A percentile compares a stretch with the other conserved stretches of the same genome.
phyloP scores from a whole-genome alignment of 208 protist genomes.

The Leishmania martiniquensis region DNA sequence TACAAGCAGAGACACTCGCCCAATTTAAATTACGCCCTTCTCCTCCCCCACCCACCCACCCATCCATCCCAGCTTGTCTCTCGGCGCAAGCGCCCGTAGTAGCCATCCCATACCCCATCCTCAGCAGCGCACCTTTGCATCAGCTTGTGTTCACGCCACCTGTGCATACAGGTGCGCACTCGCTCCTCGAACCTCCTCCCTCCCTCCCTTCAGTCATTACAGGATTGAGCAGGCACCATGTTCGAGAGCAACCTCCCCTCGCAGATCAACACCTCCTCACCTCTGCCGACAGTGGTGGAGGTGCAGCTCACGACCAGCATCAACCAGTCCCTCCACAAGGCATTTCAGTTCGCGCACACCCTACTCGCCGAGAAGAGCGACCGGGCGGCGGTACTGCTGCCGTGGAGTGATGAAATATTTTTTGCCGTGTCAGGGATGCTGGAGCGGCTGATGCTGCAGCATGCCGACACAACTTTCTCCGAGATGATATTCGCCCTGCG shows the following conservation, averaged over 20 bases:
- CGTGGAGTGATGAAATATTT: slow-evolving; percentile 74
- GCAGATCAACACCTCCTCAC: slow-evolving; percentile 70
- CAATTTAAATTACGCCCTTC: neutral
- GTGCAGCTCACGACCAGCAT: slow-evolving; percentile 62
- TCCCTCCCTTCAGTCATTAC: neutral
- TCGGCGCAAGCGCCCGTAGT: neutral
- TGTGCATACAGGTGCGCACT: neutral
- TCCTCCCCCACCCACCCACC: neutral
- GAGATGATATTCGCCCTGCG: slow-evolving; percentile 81
- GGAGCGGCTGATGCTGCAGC: slow-evolving; percentile 62
- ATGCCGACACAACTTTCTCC: slow-evolving; percentile 70
- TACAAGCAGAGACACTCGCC: neutral
- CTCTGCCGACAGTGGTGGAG: slow-evolving; percentile 80
- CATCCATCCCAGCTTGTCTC: neutral
- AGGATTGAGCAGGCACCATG: slow-evolving; percentile 27
- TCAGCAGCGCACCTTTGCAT: neutral
- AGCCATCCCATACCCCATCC: neutral
- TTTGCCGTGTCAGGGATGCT: slow-evolving; percentile 42
- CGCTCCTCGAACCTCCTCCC: neutral
- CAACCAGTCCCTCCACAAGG: slow-evolving; percentile 51
- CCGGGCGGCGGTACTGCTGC: slow-evolving; percentile 36
- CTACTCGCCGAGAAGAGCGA: slow-evolving; percentile 60
- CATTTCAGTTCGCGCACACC: slow-evolving; percentile 68
- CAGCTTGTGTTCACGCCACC: neutral
- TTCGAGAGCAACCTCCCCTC: slow-evolving; percentile 82